phyloP scores from a whole-genome alignment of 139 green algal genomes.

The Chlorella sp. region DNA sequence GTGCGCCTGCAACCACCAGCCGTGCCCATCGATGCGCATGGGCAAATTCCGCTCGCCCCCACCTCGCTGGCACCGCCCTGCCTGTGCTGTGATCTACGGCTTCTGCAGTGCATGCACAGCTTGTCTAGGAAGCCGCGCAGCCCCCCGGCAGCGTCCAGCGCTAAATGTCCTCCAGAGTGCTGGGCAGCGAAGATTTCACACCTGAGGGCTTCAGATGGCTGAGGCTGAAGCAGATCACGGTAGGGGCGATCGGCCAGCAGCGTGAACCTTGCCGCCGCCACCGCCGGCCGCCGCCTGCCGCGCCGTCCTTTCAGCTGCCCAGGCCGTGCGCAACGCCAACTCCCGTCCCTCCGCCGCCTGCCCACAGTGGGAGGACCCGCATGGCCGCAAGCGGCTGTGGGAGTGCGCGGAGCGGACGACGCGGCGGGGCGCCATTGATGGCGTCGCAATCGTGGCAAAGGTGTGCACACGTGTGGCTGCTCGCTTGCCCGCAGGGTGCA shows the following conservation, averaged over 20 bases:
- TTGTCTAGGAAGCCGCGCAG: background rate
- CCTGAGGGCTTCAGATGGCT: slow-evolving; percentile 54
- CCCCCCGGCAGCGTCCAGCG: too few relatives aligned
- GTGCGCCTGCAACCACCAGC: too few relatives aligned
- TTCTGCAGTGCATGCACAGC: background rate
- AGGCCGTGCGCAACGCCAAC: background rate
- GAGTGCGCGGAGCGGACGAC: slow-evolving; percentile 58
- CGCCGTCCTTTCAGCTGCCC: background rate
- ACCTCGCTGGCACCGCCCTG: too few relatives aligned
- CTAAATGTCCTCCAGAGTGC: slow-evolving; percentile 6
- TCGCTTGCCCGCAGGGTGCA: too few relatives aligned
- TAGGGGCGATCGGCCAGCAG: background rate
- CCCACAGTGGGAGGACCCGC: slow-evolving; percentile 51
- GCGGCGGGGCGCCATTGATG: slow-evolving; percentile 47
- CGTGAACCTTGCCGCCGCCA: background rate
- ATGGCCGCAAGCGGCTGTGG: slow-evolving; percentile 50
- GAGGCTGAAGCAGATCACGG: slow-evolving; percentile 37
- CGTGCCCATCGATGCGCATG: too few relatives aligned
- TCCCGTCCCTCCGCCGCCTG: background rate
- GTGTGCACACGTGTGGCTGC: background rate
- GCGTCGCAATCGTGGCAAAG: slow-evolving; percentile 52
- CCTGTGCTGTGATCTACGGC: too few relatives aligned
- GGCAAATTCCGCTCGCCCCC: too few relatives aligned
- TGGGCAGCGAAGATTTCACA: slow-evolving; percentile 34
- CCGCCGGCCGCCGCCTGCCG: background rate